Evolutionary conservation across 805 yeast genomes (phyloP).

Genomic region (Lachancea lanzarotensis): DNA sequence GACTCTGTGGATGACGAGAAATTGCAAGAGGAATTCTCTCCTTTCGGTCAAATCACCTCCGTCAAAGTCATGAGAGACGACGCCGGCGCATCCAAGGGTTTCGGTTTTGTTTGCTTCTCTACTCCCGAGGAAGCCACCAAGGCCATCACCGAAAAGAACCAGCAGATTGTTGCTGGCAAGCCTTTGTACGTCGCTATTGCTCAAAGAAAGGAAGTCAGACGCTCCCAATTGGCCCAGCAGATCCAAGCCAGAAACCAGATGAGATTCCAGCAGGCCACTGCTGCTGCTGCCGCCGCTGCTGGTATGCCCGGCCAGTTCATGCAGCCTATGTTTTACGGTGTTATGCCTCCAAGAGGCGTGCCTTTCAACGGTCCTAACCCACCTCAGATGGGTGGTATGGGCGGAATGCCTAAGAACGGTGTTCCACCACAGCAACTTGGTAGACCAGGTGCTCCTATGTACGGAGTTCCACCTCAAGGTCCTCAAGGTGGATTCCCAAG

Average conservation of each 20-base stretch:
- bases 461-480: slow-evolving; percentile 76
- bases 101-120: slow-evolving; percentile 97
- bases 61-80: slow-evolving; percentile 96
- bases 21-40: slow-evolving; percentile 85
- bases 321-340: slow-evolving; percentile 37
- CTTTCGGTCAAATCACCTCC: slow-evolving; percentile 91
- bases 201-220: slow-evolving; percentile 97
- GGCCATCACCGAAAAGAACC: slow-evolving; percentile 98
- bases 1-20: slow-evolving; percentile 87
- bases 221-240: slow-evolving; percentile 95
- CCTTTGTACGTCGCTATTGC: slow-evolving; percentile 98
- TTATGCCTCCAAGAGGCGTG: slow-evolving; percentile 76
- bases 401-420: slow-evolving; percentile 51
- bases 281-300: slow-evolving; percentile 35
- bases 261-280: slow-evolving; percentile 92
- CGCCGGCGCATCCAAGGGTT: slow-evolving; percentile 91
- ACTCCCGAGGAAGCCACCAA: slow-evolving; percentile 98
- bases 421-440: slow-evolving; percentile 54
- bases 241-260: slow-evolving; percentile 96
- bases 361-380: slow-evolving; percentile 79
- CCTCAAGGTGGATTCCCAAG: slow-evolving; percentile 50
- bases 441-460: slow-evolving; percentile 75
- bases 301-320: slow-evolving; percentile 37
- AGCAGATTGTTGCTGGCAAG: slow-evolving; percentile 88
- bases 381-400: slow-evolving; percentile 63